Evolutionary conservation across 768 basidiomycete genomes (phyloP), one percentile per base, ranked within the genome.

Genomic region (Gymnopilus junonius): DNA sequence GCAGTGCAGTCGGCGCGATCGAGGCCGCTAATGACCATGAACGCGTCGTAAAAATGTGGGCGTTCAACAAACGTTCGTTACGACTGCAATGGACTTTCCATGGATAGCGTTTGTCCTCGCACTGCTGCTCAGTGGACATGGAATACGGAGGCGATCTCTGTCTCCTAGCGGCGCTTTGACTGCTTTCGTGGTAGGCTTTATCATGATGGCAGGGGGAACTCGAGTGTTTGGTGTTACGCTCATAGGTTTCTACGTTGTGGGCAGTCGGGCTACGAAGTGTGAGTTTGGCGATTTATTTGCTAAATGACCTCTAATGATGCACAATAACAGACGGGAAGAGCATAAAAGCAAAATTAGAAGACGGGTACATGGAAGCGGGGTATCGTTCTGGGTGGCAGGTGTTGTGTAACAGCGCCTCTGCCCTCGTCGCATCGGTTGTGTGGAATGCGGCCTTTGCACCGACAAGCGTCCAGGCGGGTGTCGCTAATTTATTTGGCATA

Each of bases 251-350:
- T 96, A 97, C 74, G 77, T 95, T 31, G 69, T 87, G 0, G 95
- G 89, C 4, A 92, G 91, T 64, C 83, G 85, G 50, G 95, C 95
- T 0, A 97, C 96, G 2, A 95, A 94, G 75, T 83, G 87, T 87
- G 68, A 68, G 87, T 80, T 1, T 25, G 2, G 8, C n/a, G 25
- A 12, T 23, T 17, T 8, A 34, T 17, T 11, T 43, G 55, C 15
- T 14, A 23, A 2, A 39, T 55, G 17, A 39, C 11, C 46, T 43
- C 43, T 61, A 34, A 32, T 31, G 34, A 45, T 21, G 17, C n/a
- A 23, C 8, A 35, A 29, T 31, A 10, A 43, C 48, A 89, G 91
- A 90, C 64, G 90, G 94, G 59, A 95, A 89, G 76, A 79, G 85
- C 55, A 79, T 81, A 56, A 98, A 97, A 73, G 83, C 85, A 3